Conservation (phyloP, 2,329 filamentous ascomycete genomes). For the Helicocarpus griseus region DNA sequence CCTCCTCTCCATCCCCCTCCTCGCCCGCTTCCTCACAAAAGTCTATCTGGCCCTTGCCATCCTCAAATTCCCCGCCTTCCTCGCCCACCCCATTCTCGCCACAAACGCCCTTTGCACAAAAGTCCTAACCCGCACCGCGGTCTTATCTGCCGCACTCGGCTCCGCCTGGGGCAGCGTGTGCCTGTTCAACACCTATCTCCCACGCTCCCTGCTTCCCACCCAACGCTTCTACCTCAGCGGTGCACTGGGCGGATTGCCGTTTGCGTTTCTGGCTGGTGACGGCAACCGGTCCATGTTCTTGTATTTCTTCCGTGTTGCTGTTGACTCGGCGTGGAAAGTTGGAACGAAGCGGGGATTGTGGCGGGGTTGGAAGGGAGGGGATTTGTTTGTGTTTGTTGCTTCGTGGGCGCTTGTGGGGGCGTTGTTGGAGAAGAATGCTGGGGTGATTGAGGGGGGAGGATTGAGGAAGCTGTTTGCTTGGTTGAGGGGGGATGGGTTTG, state of each 20-base stretch:
- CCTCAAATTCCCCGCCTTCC: conserved; percentile 56
- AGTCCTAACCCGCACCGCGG: conserved; percentile 65
- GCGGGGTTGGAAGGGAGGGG: conserved; percentile 70
- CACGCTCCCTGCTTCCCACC: conserved; percentile 62
- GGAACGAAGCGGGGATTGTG: conserved; percentile 86
- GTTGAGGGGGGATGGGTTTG: conserved; percentile 65
- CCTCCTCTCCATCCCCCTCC: conserved; percentile 68
- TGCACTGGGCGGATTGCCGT: conserved; percentile 67
- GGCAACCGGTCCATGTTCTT: conserved; percentile 52
- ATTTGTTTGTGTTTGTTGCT: conserved; percentile 72
- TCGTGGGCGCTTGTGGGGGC: conserved; percentile 69
- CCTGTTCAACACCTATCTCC: conserved; percentile 72
- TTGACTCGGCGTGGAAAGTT: conserved; percentile 84
- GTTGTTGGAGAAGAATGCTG: conserved; percentile 63
- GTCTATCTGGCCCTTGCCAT: conserved; percentile 60
- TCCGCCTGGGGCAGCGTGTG: conserved; percentile 84
- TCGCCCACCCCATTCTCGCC: conserved; percentile 58
- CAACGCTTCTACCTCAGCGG: conserved; percentile 87
- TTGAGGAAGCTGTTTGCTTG: conserved; percentile 66
- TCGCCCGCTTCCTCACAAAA: conserved; percentile 61
- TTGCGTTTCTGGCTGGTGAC: conserved; percentile 55
- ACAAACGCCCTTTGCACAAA: conserved; percentile 57
- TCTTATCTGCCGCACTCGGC: conserved; percentile 73
- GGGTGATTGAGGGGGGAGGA: conserved; percentile 55
- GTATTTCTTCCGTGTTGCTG: conserved; percentile 65